A percentile compares a stretch with the other conserved stretches of the same genome.
Evolutionary conservation across 78 protist species (phyloP).

Genomic region (Emiliania huxleyi): DNA sequence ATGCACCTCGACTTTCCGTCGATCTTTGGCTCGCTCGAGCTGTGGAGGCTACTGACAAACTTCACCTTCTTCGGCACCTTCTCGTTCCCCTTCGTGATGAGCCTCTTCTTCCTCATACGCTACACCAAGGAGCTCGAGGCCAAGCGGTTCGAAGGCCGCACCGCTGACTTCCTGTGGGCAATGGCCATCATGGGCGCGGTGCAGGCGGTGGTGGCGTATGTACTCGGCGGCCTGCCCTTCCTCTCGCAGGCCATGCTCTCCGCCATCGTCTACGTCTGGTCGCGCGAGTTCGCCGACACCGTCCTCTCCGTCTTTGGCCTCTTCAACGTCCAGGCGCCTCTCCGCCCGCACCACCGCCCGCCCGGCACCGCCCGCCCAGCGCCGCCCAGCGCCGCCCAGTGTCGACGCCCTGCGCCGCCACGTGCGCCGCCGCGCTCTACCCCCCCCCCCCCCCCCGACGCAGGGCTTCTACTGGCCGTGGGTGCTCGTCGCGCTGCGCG

Average conservation of each 20-base stretch:
- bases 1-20: neutral
- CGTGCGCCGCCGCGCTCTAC: neutral
- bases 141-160: constrained; percentile 27
- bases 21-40: neutral
- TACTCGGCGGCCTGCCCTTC: constrained; percentile 26
- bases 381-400: too few species aligned
- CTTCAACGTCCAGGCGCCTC: constrained; percentile 50
- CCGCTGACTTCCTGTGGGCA: constrained; percentile 36
- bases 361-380: too few species aligned
- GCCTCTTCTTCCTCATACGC: constrained; percentile 47
- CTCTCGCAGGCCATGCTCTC: constrained; percentile 46
- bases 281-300: neutral
- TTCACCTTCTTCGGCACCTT: constrained; percentile 49
- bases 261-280: constrained; percentile 60
- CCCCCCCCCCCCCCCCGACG: neutral
- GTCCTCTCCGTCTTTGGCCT: constrained; percentile 48
- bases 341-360: too few species aligned
- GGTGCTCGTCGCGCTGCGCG: neutral
- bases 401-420: too few species aligned
- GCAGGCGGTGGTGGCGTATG: neutral
- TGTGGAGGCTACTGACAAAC: constrained; percentile 50
- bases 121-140: constrained; percentile 41
- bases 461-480: neutral
- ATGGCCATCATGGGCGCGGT: neutral
- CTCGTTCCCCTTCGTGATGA: constrained; percentile 41